Conservation (phyloP, 495 filamentous ascomycete species). For the Hypoxylon rickii region DNA sequence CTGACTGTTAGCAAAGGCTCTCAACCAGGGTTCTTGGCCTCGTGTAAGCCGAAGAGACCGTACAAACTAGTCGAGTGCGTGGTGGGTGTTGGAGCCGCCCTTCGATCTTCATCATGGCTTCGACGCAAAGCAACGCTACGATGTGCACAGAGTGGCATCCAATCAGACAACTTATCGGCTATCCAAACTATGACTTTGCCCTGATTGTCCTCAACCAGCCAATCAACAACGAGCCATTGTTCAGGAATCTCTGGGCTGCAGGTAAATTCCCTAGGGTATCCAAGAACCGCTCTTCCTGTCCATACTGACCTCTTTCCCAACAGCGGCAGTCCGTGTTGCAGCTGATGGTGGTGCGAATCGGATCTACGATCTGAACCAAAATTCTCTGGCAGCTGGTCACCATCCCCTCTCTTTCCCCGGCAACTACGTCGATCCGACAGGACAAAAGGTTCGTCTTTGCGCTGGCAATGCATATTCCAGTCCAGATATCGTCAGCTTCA, state of each 20-base stretch:
- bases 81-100: background rate
- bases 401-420: background rate
- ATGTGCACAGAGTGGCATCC: slow-evolving; percentile 39
- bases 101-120: slow-evolving; percentile 2
- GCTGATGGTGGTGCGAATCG: slow-evolving; percentile 92
- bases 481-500: no score
- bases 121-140: background rate
- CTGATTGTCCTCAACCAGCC: slow-evolving; percentile 76
- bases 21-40: no score
- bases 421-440: slow-evolving; percentile 18
- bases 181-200: slow-evolving; percentile 49
- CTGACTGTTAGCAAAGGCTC: no score
- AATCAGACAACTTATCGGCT: slow-evolving; percentile 29
- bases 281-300: background rate
- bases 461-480: no score
- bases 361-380: slow-evolving; percentile 62
- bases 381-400: background rate
- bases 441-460: background rate
- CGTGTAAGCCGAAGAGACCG: no score
- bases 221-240: slow-evolving; percentile 57
- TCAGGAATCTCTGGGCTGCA: slow-evolving; percentile 59
- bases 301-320: slow-evolving; percentile 13
- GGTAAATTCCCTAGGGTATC: no score
- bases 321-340: slow-evolving; percentile 67
- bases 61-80: no score